These are phyloP conservation scores for Tylopilus sp. DNA, from an alignment of 1,284 basidiomycete genomes.

Conservation along the genomic window DNA sequence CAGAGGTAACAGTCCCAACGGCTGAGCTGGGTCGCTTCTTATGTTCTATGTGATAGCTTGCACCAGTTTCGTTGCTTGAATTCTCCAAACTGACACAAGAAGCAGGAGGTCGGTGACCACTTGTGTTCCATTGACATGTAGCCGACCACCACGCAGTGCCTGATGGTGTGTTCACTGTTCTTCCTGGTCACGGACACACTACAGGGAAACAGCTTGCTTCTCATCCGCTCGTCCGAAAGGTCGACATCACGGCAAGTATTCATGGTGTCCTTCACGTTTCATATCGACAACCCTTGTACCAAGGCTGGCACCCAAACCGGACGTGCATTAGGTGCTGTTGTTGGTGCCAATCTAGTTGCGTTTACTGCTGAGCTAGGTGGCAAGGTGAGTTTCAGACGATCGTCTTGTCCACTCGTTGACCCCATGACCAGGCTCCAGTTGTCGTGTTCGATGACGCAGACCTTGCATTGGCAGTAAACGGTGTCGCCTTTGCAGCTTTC, in stretches of 20 bases:
- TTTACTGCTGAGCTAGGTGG: constrained; percentile 83
- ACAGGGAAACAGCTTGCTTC: constrained; percentile 66
- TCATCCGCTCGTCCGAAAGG: constrained; percentile 68
- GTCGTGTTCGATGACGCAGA: constrained; percentile 77
- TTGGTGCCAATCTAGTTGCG: constrained; percentile 67
- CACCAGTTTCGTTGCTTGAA: constrained; percentile 75
- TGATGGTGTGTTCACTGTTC: constrained; percentile 66
- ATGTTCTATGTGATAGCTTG: constrained; percentile 46
- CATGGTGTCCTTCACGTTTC: not conserved
- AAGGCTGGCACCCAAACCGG: constrained; percentile 79
- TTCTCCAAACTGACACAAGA: constrained; percentile 63
- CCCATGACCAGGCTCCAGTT: constrained; percentile 61
- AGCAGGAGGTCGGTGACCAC: constrained; percentile 56
- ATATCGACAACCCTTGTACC: constrained; percentile 3
- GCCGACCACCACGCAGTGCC: constrained; percentile 52
- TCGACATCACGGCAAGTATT: constrained; percentile 71
- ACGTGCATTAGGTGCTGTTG: constrained; percentile 64
- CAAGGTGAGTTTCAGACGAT: constrained; percentile 47
- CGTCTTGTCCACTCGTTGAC: not conserved
- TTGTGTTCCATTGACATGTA: not conserved
- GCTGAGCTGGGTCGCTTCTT: not conserved
- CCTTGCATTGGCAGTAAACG: constrained; percentile 67
- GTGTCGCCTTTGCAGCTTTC: constrained; percentile 78
- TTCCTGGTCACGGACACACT: constrained; percentile 66
- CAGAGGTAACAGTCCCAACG: constrained; percentile 48